These are phyloP conservation scores for Brassica balearica DNA, from an alignment of 441 rosid genomes.

Conservation along the genomic window DNA sequence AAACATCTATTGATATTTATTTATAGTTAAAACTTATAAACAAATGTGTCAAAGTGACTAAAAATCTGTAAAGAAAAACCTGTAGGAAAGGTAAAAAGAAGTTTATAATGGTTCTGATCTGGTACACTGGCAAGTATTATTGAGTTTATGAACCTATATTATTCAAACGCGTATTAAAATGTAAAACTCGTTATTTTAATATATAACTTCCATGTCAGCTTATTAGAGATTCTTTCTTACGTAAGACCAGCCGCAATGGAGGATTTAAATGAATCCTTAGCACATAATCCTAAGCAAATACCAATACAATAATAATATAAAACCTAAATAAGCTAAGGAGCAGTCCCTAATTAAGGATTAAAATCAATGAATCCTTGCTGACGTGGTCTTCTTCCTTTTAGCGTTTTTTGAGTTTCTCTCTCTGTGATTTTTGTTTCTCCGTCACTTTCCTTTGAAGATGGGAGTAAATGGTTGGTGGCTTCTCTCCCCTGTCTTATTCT, in stretches of 20 bases:
- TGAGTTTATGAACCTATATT: not conserved
- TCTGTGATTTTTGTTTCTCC: too few species aligned
- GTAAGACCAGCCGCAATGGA: not conserved
- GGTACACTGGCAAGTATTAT: not conserved
- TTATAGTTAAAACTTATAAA: not conserved
- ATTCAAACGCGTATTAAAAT: not conserved
- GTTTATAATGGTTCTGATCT: not conserved
- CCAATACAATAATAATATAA: too few species aligned
- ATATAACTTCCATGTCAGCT: not conserved
- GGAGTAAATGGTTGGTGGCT: too few species aligned
- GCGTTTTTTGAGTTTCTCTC: too few species aligned
- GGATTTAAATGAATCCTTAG: too few species aligned
- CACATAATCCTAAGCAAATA: too few species aligned
- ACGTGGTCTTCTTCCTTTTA: too few species aligned
- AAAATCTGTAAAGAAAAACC: not conserved
- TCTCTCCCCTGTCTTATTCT: too few species aligned
- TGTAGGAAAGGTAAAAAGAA: not conserved
- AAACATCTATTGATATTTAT: not conserved
- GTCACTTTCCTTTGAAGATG: too few species aligned
- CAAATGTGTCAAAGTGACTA: not conserved
- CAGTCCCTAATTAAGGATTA: too few species aligned
- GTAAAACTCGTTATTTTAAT: not conserved
- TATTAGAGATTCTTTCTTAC: conserved; percentile 30
- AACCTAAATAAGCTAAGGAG: too few species aligned
- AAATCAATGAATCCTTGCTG: too few species aligned